phyloP scores from a whole-genome alignment of 495 filamentous ascomycete genomes.

The Chaetomium fimeti region DNA sequence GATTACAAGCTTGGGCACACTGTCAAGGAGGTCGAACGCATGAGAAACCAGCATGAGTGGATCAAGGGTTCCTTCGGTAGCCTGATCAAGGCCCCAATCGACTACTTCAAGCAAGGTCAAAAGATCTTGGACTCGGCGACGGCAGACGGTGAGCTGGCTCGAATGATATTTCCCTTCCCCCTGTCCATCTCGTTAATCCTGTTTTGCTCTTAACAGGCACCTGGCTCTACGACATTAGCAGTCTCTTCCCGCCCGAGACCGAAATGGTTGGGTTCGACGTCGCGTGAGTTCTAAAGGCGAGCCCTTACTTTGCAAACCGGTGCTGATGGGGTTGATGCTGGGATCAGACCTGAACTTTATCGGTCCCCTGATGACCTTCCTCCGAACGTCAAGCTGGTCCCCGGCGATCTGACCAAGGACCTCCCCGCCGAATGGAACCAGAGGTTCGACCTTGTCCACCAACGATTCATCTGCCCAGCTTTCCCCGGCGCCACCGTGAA shows the following conservation, averaged over 20 bases:
- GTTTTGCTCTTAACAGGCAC: neutral
- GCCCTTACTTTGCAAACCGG: neutral
- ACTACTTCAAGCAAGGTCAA: neutral
- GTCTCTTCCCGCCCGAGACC: neutral
- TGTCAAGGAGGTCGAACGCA: neutral
- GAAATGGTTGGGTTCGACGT: neutral
- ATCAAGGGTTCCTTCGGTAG: slow-evolving; percentile 7
- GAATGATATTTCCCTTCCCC: neutral
- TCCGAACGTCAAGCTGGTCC: neutral
- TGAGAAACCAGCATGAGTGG: slow-evolving; percentile 4
- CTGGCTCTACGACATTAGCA: slow-evolving; percentile 2
- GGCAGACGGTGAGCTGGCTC: neutral
- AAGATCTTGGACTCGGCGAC: slow-evolving; percentile 1
- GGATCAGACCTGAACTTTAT: neutral
- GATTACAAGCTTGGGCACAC: neutral
- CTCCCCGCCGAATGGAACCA: slow-evolving; percentile 1
- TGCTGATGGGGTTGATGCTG: neutral
- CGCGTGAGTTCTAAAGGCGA: neutral
- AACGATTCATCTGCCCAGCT: neutral
- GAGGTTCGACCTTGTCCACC: neutral
- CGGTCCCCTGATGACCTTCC: neutral
- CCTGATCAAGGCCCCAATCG: slow-evolving; percentile 4
- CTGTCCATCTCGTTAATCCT: neutral
- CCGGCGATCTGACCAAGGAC: neutral
- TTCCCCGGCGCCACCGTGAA: neutral